Percentiles rank a stretch among this genome's conserved stretches.
phyloP scores from a whole-genome alignment of 306 rosid species.

The Vachellia pachyceras region DNA sequence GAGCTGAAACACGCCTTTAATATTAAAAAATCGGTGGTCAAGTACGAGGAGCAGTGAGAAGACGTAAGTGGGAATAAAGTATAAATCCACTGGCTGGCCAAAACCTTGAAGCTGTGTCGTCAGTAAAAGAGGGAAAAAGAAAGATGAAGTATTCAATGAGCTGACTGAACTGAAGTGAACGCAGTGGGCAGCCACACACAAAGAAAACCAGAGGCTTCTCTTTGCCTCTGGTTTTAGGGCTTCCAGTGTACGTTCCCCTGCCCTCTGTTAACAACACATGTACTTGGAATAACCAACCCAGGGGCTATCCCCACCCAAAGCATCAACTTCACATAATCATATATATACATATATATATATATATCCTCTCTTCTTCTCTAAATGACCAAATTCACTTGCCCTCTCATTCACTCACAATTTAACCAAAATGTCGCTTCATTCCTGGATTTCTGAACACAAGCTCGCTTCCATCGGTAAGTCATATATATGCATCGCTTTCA shows the following conservation, averaged over 20 bases:
- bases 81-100: not conserved
- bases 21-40: too few species aligned
- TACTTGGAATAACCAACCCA: slow-evolving; percentile 24
- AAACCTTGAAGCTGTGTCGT: not conserved
- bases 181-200: not conserved
- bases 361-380: slow-evolving; percentile 23
- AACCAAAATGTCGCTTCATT: slow-evolving; percentile 52
- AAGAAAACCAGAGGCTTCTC: slow-evolving; percentile 5
- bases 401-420: not conserved
- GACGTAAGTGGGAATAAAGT: too few species aligned
- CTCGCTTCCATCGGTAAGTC: slow-evolving; percentile 67
- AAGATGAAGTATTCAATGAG: too few species aligned
- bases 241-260: slow-evolving; percentile 50
- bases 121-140: not conserved
- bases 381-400: slow-evolving; percentile 6
- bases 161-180: not conserved
- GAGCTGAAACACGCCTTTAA: too few species aligned
- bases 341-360: too few species aligned
- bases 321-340: not conserved
- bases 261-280: not conserved
- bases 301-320: slow-evolving; percentile 40
- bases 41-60: not conserved
- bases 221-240: slow-evolving; percentile 49
- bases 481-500: not conserved
- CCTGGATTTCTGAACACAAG: slow-evolving; percentile 83